Conservation (phyloP, 1,139 yeast genomes). For the Petasospora fabianii region DNA sequence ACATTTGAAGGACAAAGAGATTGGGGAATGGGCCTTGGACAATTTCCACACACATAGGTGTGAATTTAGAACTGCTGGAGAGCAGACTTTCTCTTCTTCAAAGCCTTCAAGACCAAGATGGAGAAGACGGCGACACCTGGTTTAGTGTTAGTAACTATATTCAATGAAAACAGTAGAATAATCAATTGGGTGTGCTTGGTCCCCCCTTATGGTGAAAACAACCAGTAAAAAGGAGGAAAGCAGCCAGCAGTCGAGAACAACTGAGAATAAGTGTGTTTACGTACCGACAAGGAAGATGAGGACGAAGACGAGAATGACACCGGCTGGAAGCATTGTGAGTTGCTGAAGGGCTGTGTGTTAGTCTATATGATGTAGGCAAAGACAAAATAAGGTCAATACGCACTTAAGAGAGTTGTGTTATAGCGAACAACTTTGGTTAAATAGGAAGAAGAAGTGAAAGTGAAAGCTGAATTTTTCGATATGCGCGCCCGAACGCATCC, state of each 20-base stretch:
- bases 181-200: too few relatives aligned
- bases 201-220: too few relatives aligned
- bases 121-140: conserved; percentile 30
- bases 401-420: too few relatives aligned
- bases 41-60: too few relatives aligned
- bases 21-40: too few relatives aligned
- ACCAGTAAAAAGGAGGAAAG: neutral
- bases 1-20: too few relatives aligned
- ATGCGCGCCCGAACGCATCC: conserved; percentile 2
- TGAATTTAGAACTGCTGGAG: conserved; percentile 35
- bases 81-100: conserved; percentile 36
- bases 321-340: conserved; percentile 46
- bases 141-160: conserved; percentile 1
- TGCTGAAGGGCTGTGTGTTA: conserved; percentile 4
- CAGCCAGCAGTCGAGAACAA: neutral
- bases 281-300: conserved; percentile 42
- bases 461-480: conserved; percentile 1
- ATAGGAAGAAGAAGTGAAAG: neutral
- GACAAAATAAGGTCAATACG: too few relatives aligned
- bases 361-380: neutral
- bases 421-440: neutral
- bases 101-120: conserved; percentile 31
- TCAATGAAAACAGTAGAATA: too few relatives aligned
- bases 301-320: conserved; percentile 50
- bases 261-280: conserved; percentile 15